These are phyloP conservation scores for Daldinia decipiens DNA, from an alignment of 495 filamentous ascomycete species.

Conservation along the genomic window DNA sequence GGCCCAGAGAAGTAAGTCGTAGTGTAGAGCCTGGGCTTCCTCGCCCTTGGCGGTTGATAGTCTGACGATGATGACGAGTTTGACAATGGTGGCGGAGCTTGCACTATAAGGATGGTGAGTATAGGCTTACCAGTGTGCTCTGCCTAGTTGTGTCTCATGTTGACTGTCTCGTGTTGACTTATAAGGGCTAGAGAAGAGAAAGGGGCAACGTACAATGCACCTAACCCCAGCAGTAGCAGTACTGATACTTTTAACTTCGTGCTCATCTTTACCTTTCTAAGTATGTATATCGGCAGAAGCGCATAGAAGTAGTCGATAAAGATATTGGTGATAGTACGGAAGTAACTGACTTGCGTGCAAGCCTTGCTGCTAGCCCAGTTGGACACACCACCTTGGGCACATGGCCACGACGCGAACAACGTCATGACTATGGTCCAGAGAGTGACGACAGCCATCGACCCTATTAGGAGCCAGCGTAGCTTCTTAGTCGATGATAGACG, in stretches of 20 bases:
- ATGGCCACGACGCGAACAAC: slow-evolving; percentile 45
- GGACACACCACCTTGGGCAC: slow-evolving; percentile 39
- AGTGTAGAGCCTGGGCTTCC: slow-evolving; percentile 34
- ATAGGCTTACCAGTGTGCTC: neutral
- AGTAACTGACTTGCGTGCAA: slow-evolving; percentile 44
- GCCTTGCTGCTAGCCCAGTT: slow-evolving; percentile 45
- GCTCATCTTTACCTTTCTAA: slow-evolving; percentile 38
- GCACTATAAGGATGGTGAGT: slow-evolving; percentile 36
- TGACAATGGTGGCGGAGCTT: slow-evolving; percentile 46
- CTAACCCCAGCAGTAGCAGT: slow-evolving; percentile 42
- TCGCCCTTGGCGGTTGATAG: slow-evolving; percentile 35
- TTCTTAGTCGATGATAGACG: slow-evolving; percentile 39
- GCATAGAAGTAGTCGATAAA: slow-evolving; percentile 50
- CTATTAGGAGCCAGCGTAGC: slow-evolving; percentile 35
- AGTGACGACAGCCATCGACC: slow-evolving; percentile 41
- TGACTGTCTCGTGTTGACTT: too few relatives aligned
- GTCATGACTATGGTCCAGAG: slow-evolving; percentile 47
- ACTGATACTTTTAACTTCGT: slow-evolving; percentile 38
- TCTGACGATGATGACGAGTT: slow-evolving; percentile 45
- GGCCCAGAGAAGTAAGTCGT: slow-evolving; percentile 47
- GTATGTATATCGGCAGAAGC: slow-evolving; percentile 41
- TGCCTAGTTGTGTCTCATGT: neutral
- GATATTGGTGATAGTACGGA: slow-evolving; percentile 47
- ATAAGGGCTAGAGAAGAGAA: neutral
- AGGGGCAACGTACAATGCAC: slow-evolving; percentile 38